phyloP scores from a whole-genome alignment of 1,139 yeast genomes.

The Pichia sp. region DNA sequence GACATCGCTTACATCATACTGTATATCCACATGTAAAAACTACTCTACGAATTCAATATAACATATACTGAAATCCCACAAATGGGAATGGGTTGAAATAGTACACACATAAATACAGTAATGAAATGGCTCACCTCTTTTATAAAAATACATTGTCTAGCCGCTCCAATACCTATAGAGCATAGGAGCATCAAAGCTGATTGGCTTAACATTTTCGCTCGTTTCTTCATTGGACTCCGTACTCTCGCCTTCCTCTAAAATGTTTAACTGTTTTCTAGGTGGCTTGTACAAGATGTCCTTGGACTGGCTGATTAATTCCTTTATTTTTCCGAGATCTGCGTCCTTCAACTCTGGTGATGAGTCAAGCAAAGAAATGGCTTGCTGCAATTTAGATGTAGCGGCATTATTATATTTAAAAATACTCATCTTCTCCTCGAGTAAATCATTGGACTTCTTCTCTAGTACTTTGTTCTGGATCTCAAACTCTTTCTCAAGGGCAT shows the following conservation, averaged over 20 bases:
- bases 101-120: background rate
- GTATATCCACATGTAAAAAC: too few species aligned
- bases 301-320: slow-evolving; percentile 38
- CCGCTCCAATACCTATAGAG: slow-evolving; percentile 84
- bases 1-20: too few species aligned
- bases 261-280: slow-evolving; percentile 30
- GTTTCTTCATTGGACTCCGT: slow-evolving; percentile 15
- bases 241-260: slow-evolving; percentile 22
- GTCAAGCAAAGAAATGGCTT: slow-evolving; percentile 35
- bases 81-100: background rate
- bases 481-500: slow-evolving; percentile 66
- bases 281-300: slow-evolving; percentile 47
- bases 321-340: slow-evolving; percentile 18
- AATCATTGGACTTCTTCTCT: slow-evolving; percentile 72
- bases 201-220: slow-evolving; percentile 49
- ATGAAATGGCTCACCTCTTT: background rate
- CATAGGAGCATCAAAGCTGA: slow-evolving; percentile 78
- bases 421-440: slow-evolving; percentile 71
- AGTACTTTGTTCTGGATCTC: slow-evolving; percentile 73
- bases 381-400: slow-evolving; percentile 43
- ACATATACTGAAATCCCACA: too few species aligned
- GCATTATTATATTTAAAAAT: slow-evolving; percentile 54
- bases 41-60: too few species aligned
- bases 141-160: slow-evolving; percentile 23
- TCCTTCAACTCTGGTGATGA: slow-evolving; percentile 5